These are phyloP conservation scores for Pythium grandisporangium DNA, from an alignment of 352 stramenopile species.

Conservation along the genomic window DNA sequence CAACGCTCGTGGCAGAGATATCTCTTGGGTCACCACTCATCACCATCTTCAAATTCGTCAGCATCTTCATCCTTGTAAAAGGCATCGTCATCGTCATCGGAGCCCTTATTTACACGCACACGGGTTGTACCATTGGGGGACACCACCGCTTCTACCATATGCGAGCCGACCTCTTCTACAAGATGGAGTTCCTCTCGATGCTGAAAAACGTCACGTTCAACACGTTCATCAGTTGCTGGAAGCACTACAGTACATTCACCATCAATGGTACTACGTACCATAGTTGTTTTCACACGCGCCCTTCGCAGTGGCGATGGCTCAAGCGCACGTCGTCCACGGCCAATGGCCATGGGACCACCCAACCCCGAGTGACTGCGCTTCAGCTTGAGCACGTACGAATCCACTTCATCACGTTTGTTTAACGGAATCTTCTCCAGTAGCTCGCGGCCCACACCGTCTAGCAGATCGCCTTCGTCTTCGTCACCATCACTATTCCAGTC, in stretches of 20 bases:
- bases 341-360: not conserved
- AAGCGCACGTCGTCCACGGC: not conserved
- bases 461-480: conserved; percentile 35
- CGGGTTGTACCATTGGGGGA: conserved; percentile 53
- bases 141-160: conserved; percentile 39
- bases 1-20: too few species aligned
- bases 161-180: conserved; percentile 27
- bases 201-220: too few species aligned
- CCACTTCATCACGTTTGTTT: conserved; percentile 57
- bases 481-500: conserved; percentile 6
- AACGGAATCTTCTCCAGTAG: conserved; percentile 45
- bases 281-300: too few species aligned
- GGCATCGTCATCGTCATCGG: conserved; percentile 8
- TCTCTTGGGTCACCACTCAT: too few species aligned
- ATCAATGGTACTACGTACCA: too few species aligned
- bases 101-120: conserved; percentile 45
- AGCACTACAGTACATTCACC: too few species aligned
- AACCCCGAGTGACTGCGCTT: conserved; percentile 34
- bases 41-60: conserved; percentile 17
- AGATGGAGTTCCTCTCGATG: conserved; percentile 27
- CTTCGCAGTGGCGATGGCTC: too few species aligned
- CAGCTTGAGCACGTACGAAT: conserved; percentile 64
- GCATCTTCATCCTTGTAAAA: conserved; percentile 3
- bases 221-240: too few species aligned
- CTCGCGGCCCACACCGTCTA: conserved; percentile 19